Evolutionary conservation across 2,329 filamentous ascomycete genomes (phyloP), one percentile per base, ranked within the genome.

Genomic region (Scedosporium boydii): DNA sequence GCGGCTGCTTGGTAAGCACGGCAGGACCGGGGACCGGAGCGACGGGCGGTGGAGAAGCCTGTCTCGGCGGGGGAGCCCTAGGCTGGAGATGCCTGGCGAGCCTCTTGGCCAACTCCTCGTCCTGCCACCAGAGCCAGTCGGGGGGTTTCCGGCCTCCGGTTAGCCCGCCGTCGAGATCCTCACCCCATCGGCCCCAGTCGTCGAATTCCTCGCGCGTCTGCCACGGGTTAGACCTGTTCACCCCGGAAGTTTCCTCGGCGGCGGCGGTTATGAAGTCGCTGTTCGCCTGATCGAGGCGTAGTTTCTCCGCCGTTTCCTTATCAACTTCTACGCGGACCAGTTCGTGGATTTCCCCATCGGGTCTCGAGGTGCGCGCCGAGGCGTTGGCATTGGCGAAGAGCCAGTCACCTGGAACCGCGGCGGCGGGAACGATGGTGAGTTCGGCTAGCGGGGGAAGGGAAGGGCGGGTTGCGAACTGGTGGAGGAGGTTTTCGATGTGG

Each of bases 171-270:
- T 63, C 65, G 0, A 48, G 59, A 4, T 69, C 62, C 4, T 74
- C 71, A 5, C 70, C 72, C 68, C 74, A 80, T 21, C 78, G 71
- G 0, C 78, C 78, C 78, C 78, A 80, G 23, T 78, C 79, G 56
- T 75, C 76, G 56, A 80, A 80, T 2, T 73, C 73, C 29, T 61
- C 65, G 6, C 46, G n/a, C n/a, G 18, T 26, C 53, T 27, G 58
- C 41, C 53, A 29, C 46, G 42, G 38, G n/a, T 59, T 59, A 4
- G 38, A 44, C 29, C 34, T 29, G 58, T 41, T 44, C 16, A 58
- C 6, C 16, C 16, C 55, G 12, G 55, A 38, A 27, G 55, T 16
- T 3, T 58, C 16, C 9, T 29, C 51, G 3, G 55, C 16, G 29
- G 29, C 18, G 42, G 58, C 7, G 34, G n/a, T 7, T 1, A n/a